phyloP scores from a whole-genome alignment of 192 early-diverging fungal species.

The Umbelopsis sp. region DNA sequence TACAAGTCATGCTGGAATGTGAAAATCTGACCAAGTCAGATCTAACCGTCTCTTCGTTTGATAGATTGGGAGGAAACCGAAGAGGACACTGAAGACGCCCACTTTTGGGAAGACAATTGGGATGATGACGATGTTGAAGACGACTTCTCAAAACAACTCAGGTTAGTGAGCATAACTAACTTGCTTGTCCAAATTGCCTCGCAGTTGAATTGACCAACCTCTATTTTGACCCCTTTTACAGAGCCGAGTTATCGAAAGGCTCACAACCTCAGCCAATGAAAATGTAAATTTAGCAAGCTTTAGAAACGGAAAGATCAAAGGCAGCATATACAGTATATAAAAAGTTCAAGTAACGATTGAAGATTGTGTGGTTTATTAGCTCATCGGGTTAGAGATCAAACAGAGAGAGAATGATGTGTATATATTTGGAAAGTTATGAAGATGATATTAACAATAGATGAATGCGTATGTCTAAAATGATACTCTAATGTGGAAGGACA shows the following conservation, averaged over 20 bases:
- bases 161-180: constrained; percentile 31
- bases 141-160: constrained; percentile 90
- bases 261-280: constrained; percentile 21
- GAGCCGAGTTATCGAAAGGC: constrained; percentile 17
- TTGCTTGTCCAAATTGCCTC: no score
- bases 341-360: neutral
- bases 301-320: neutral
- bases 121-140: constrained; percentile 90
- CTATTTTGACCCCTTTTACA: neutral
- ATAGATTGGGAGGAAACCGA: constrained; percentile 84
- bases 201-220: neutral
- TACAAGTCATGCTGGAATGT: constrained; percentile 29
- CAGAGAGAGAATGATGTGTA: no score
- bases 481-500: no score
- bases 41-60: neutral
- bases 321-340: neutral
- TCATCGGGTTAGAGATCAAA: no score
- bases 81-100: constrained; percentile 70
- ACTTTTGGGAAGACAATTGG: constrained; percentile 89
- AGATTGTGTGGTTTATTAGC: no score
- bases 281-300: constrained; percentile 20
- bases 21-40: neutral
- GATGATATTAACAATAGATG: no score
- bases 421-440: no score
- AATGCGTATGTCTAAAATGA: no score